Percentiles rank a stretch among this genome's conserved stretches.
These are phyloP conservation scores for Clarireedia paspali DNA, from an alignment of 2,329 filamentous ascomycete genomes.

Conservation along the genomic window DNA sequence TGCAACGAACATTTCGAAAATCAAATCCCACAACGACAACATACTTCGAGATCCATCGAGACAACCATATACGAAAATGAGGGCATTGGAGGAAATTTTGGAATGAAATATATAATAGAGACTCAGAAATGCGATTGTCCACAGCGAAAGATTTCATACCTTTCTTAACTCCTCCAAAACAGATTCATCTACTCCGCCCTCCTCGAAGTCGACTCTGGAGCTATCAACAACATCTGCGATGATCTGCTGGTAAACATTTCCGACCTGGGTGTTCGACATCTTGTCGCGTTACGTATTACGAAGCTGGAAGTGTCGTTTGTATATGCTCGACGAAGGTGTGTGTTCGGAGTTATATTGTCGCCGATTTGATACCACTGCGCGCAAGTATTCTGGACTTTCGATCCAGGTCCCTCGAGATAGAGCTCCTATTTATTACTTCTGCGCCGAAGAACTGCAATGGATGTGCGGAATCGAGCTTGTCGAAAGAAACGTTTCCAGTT, in stretches of 20 bases:
- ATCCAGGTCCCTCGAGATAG: too few relatives aligned
- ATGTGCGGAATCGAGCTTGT: neutral
- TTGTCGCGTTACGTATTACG: conserved; percentile 8
- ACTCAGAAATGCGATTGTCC: neutral
- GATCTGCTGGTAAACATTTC: conserved; percentile 71
- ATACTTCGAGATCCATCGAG: neutral
- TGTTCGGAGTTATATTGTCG: too few relatives aligned
- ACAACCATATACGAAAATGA: neutral
- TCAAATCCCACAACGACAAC: neutral
- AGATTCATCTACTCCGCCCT: conserved; percentile 82
- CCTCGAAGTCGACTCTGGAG: conserved; percentile 92
- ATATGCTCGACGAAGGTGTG: too few relatives aligned
- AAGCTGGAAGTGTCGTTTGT: too few relatives aligned
- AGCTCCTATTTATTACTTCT: too few relatives aligned
- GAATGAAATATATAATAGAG: neutral
- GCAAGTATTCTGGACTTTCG: too few relatives aligned
- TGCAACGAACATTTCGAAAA: neutral
- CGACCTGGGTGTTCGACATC: conserved; percentile 35
- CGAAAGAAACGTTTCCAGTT: neutral
- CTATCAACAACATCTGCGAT: conserved; percentile 84
- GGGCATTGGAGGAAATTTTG: neutral
- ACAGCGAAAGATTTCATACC: conserved; percentile 45
- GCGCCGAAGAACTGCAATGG: too few relatives aligned
- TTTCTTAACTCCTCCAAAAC: conserved; percentile 81
- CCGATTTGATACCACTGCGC: too few relatives aligned